These are phyloP conservation scores for Beta vulgaris DNA, from an alignment of 148 eudicot genomes.

Conservation along the genomic window DNA sequence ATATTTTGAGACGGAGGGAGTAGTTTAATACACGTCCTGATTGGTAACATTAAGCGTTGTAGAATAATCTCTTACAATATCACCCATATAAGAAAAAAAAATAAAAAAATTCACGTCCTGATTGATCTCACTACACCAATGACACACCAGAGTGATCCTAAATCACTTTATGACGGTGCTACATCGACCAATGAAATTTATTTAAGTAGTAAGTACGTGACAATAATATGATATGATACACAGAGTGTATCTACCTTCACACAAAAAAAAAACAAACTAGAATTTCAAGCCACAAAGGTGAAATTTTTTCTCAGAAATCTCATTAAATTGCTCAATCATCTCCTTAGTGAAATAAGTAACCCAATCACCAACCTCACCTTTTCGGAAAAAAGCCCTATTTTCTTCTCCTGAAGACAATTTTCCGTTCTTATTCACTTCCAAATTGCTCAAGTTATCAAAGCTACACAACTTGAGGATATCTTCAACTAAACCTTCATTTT, in stretches of 20 bases:
- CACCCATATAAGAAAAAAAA: no score
- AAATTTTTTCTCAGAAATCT: constrained; percentile 32
- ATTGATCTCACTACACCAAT: no score
- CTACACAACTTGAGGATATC: constrained; percentile 39
- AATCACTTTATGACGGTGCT: no score
- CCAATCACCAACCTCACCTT: constrained; percentile 54
- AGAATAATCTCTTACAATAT: no score
- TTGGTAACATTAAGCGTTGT: no score
- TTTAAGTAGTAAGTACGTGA: no score
- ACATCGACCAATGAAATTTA: no score
- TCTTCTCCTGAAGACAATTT: constrained; percentile 28
- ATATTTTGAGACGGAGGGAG: no score
- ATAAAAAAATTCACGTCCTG: no score
- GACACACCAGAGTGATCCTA: no score
- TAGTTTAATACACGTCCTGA: no score
- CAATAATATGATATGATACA: no score
- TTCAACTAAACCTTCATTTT: constrained; percentile 27
- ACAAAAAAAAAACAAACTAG: neutral
- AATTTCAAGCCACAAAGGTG: constrained; percentile 25
- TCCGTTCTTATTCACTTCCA: constrained; percentile 46
- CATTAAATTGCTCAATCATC: constrained; percentile 35
- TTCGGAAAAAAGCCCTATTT: constrained; percentile 39
- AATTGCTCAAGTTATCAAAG: constrained; percentile 40
- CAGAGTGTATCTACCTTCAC: neutral
- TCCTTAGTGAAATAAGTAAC: constrained; percentile 32